Evolutionary conservation across 2,329 filamentous ascomycete genomes (phyloP), one percentile per base, ranked within the genome.

Genomic region (Xylaria sp.): DNA sequence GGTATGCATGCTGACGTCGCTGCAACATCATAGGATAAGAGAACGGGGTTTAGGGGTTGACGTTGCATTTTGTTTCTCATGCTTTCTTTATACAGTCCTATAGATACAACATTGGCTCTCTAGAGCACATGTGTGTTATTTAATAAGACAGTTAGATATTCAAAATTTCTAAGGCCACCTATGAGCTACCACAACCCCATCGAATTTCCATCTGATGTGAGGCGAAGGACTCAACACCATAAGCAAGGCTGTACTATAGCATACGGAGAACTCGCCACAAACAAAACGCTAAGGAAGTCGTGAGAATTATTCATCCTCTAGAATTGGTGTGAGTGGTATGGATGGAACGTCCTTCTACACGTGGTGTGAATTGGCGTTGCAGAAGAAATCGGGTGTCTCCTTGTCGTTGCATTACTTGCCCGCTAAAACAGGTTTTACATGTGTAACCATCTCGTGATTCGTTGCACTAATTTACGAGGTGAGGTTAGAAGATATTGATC

Each of bases 1-100:
- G 72, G 65, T 58, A 70, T 77, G 74, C 75, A 74, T 59, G 74
- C 74, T 77, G 76, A 78, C 75, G 76, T 77, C 72, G 69, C 63
- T 66, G 62, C 71, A 70, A 64, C 73, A 75, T 75, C 73, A 77
- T 28, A 36, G 68, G 56, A 58, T 18, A 39, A 12, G 13, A 13
- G 23, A 39, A 43, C 28, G 23, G 25, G 8, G 41, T 65, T 46
- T 31, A 51, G 15, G 31, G 57, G 28, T 20, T 52, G 46, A n/a
- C 28, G 13, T 43, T 57, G 28, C 48, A 8, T 59, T 57, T 18
- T 58, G n/a, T 6, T 55, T 51, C 15, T 43, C 25, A 43, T 28
- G 20, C n/a, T n/a, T n/a, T n/a, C n/a, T n/a, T n/a, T n/a, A n/a
- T n/a, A n/a, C n/a, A n/a, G n/a, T n/a, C n/a, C n/a, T n/a, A n/a